phyloP scores from a whole-genome alignment of 306 rosid genomes.

The Trifolium repens region DNA sequence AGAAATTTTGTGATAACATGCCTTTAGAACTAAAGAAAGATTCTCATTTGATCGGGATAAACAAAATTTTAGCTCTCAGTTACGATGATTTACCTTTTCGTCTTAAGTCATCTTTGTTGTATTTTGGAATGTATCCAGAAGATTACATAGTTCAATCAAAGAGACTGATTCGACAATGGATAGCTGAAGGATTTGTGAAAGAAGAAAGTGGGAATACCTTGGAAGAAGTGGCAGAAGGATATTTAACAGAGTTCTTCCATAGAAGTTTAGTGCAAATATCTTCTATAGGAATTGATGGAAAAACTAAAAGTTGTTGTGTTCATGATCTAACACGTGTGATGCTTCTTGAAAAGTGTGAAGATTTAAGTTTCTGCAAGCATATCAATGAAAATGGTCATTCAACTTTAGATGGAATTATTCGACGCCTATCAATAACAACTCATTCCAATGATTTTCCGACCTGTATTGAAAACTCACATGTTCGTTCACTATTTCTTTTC shows the following conservation, averaged over 20 bases:
- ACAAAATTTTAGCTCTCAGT: background rate
- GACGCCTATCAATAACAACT: background rate
- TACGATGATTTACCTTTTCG: background rate
- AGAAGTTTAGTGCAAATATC: conserved; percentile 27
- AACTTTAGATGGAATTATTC: background rate
- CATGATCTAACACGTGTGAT: background rate
- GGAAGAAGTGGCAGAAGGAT: conserved; percentile 10
- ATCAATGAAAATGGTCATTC: background rate
- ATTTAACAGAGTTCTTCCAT: background rate
- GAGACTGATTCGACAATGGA: background rate
- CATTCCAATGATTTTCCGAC: background rate
- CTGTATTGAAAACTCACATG: background rate
- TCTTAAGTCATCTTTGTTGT: background rate
- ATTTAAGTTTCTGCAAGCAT: background rate
- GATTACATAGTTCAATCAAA: background rate
- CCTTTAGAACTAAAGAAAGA: background rate
- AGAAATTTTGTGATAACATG: background rate
- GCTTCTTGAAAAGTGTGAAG: background rate
- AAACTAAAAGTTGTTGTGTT: background rate
- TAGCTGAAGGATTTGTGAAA: conserved; percentile 41
- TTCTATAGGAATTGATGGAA: background rate
- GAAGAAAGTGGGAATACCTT: background rate
- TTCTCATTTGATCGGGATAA: background rate
- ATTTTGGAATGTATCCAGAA: conserved; percentile 35
- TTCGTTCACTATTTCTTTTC: background rate